These are phyloP conservation scores for Salvia splendens DNA, from an alignment of 257 asterid genomes.

Conservation along the genomic window DNA sequence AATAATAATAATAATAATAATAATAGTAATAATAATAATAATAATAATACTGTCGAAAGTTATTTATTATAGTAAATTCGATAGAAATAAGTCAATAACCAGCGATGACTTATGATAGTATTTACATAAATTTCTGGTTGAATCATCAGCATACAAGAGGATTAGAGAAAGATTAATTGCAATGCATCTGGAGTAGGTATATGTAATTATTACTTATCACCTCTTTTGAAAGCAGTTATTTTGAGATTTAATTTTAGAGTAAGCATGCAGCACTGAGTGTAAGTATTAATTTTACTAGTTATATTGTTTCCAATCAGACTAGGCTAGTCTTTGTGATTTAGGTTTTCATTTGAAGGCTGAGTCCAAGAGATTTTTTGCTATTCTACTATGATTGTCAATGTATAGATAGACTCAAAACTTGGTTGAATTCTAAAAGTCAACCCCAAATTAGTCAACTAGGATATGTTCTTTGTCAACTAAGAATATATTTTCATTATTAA, in stretches of 20 bases:
- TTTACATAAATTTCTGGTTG: neutral
- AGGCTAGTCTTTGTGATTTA: too few relatives aligned
- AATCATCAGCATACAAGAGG: slow-evolving; percentile 27
- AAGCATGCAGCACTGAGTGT: neutral
- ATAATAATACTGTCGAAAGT: neutral
- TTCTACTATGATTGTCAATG: too few relatives aligned
- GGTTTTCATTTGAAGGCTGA: too few relatives aligned
- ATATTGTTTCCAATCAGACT: too few relatives aligned
- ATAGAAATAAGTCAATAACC: neutral
- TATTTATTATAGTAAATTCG: neutral
- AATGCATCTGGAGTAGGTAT: slow-evolving; percentile 5
- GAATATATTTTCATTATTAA: too few relatives aligned
- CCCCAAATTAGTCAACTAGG: too few relatives aligned
- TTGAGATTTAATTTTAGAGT: neutral
- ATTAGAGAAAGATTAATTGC: neutral
- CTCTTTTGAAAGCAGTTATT: neutral
- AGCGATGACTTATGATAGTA: neutral
- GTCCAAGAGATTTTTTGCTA: too few relatives aligned
- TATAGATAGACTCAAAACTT: too few relatives aligned
- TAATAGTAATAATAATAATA: too few relatives aligned
- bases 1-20: too few relatives aligned
- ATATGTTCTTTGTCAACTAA: too few relatives aligned
- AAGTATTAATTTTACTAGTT: neutral
- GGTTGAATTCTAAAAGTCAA: too few relatives aligned
- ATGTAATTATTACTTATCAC: slow-evolving; percentile 4